phyloP scores from a whole-genome alignment of 2,329 filamentous ascomycete genomes.

The Diplodia intermedia region DNA sequence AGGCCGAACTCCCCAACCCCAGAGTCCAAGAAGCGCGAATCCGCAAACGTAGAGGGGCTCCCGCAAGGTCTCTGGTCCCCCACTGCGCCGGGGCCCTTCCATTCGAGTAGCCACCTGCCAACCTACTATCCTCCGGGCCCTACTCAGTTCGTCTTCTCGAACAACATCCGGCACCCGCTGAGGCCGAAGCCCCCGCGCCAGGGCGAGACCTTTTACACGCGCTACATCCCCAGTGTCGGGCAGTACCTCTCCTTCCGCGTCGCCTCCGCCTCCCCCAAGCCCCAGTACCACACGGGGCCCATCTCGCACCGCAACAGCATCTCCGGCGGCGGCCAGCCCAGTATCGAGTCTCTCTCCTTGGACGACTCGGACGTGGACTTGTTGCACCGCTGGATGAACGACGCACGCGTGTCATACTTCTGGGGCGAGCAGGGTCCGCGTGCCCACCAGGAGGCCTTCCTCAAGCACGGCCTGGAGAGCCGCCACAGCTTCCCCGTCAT shows the following conservation, averaged over 20 bases:
- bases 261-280: conserved; percentile 70
- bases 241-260: conserved; percentile 91
- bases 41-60: conserved; percentile 42
- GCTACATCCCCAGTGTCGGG: conserved; percentile 79
- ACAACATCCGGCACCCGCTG: conserved; percentile 81
- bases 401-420: conserved; percentile 80
- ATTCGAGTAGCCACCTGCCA: conserved; percentile 82
- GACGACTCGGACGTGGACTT: conserved; percentile 67
- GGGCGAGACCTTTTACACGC: conserved; percentile 89
- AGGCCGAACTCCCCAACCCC: conserved; percentile 57
- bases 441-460: conserved; percentile 68
- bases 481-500: conserved; percentile 88
- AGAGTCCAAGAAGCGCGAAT: conserved; percentile 34
- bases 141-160: conserved; percentile 79
- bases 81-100: conserved; percentile 70
- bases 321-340: conserved; percentile 56
- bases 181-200: conserved; percentile 88
- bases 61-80: conserved; percentile 50
- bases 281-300: conserved; percentile 70
- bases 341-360: conserved; percentile 40
- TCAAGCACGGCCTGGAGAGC: conserved; percentile 68
- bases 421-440: conserved; percentile 74
- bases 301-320: conserved; percentile 47
- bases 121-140: conserved; percentile 90
- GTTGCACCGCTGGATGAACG: conserved; percentile 87